Percentiles rank a stretch among this genome's conserved stretches.
Evolutionary conservation across 768 basidiomycete species (phyloP).

Genomic region (Termitomyces sp.): DNA sequence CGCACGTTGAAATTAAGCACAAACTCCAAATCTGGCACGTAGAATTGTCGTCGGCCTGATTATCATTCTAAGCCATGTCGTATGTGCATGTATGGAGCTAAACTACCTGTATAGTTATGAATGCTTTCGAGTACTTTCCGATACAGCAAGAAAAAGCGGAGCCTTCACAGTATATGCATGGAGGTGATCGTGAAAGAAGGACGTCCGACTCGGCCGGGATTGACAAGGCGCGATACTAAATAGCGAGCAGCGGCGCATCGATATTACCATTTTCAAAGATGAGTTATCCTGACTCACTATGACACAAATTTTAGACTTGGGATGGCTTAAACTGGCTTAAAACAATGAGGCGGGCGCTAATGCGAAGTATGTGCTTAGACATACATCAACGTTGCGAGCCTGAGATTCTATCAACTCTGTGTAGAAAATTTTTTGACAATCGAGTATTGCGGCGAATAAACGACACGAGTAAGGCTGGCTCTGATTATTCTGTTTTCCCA

Average conservation of each 20-base stretch:
- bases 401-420: neutral
- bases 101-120: too few species aligned
- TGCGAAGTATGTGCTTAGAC: neutral
- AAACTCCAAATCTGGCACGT: neutral
- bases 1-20: neutral
- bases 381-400: neutral
- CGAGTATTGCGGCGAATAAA: neutral
- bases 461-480: neutral
- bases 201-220: neutral
- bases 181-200: neutral
- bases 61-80: neutral
- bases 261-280: neutral
- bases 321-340: neutral
- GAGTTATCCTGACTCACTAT: neutral
- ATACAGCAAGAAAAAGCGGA: neutral
- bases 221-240: neutral
- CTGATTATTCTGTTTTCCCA: neutral
- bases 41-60: neutral
- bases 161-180: neutral
- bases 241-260: constrained; percentile 2
- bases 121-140: neutral
- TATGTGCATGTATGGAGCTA: neutral
- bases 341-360: neutral
- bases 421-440: neutral
- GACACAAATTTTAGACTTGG: neutral